Percentiles rank a stretch among this genome's conserved stretches.
Evolutionary conservation across 2,329 filamentous ascomycete genomes (phyloP).

Genomic region (Hortaea sp.): DNA sequence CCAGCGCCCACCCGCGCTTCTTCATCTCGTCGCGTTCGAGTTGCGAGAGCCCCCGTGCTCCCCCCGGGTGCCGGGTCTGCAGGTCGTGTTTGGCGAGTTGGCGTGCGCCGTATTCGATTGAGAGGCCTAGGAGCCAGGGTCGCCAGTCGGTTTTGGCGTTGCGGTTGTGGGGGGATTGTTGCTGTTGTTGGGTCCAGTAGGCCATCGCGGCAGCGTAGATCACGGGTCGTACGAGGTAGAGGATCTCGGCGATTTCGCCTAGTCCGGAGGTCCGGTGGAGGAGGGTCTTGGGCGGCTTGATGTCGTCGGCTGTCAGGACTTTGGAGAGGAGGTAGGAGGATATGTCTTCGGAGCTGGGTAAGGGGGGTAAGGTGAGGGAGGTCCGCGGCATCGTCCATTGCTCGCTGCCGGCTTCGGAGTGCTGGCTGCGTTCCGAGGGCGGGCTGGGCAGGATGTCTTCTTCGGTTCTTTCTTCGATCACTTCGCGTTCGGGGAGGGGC

Average conservation of each 20-base stretch:
- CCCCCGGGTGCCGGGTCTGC: constrained; percentile 53
- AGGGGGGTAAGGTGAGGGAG: constrained; percentile 68
- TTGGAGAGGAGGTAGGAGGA: constrained; percentile 79
- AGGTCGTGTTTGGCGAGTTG: constrained; percentile 65
- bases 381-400: constrained; percentile 91
- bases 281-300: constrained; percentile 80
- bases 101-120: constrained; percentile 78
- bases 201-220: constrained; percentile 78
- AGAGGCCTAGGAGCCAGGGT: constrained; percentile 80
- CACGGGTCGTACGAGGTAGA: constrained; percentile 84
- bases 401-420: constrained; percentile 31
- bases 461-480: constrained; percentile 40
- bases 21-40: constrained; percentile 84
- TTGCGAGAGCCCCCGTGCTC: constrained; percentile 66
- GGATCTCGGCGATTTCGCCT: constrained; percentile 75
- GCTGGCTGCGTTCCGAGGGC: constrained; percentile 27
- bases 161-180: not conserved
- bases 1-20: constrained; percentile 79
- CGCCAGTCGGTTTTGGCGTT: constrained; percentile 71
- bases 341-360: constrained; percentile 74
- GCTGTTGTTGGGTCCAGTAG: constrained; percentile 41
- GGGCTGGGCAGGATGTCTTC: constrained; percentile 35
- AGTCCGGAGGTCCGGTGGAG: constrained; percentile 66
- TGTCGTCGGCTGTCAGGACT: constrained; percentile 89
- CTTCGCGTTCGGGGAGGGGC: constrained; percentile 74